Conservation (phyloP, 768 basidiomycete genomes). For the Asterophora lycoperdoides region DNA sequence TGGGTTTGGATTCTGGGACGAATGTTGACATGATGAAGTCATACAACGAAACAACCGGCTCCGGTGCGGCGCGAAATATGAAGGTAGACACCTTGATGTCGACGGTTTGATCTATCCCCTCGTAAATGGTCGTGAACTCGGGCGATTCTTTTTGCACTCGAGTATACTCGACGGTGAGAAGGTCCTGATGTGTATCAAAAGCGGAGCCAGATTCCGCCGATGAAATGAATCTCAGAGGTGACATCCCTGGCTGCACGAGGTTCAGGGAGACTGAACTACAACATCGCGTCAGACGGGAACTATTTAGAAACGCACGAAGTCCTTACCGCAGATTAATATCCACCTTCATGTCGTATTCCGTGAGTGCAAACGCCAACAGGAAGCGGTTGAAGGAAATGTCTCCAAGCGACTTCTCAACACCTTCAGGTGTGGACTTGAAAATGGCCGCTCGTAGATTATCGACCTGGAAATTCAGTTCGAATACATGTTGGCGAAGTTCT, state of each 20-base stretch:
- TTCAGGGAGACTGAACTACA: constrained; percentile 71
- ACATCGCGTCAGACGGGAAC: constrained; percentile 10
- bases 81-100: constrained; percentile 88
- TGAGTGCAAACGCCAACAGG: constrained; percentile 64
- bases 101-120: constrained; percentile 84
- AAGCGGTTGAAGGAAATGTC: constrained; percentile 79
- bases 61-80: constrained; percentile 82
- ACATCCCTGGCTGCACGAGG: constrained; percentile 52
- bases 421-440: constrained; percentile 60
- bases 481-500: constrained; percentile 51
- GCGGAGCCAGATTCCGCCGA: constrained; percentile 41
- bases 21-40: constrained; percentile 99
- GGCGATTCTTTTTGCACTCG: constrained; percentile 83
- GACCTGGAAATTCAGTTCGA: constrained; percentile 87
- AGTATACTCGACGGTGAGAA: constrained; percentile 74
- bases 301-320: neutral
- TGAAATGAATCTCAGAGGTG: constrained; percentile 61
- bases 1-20: constrained; percentile 40
- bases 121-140: constrained; percentile 73
- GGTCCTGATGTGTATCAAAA: constrained; percentile 47
- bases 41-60: constrained; percentile 86
- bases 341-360: constrained; percentile 85
- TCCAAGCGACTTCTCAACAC: constrained; percentile 70
- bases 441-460: constrained; percentile 77
- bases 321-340: constrained; percentile 72